Evolutionary conservation across 768 basidiomycete genomes (phyloP).

Genomic region (Suillus alpinus): DNA sequence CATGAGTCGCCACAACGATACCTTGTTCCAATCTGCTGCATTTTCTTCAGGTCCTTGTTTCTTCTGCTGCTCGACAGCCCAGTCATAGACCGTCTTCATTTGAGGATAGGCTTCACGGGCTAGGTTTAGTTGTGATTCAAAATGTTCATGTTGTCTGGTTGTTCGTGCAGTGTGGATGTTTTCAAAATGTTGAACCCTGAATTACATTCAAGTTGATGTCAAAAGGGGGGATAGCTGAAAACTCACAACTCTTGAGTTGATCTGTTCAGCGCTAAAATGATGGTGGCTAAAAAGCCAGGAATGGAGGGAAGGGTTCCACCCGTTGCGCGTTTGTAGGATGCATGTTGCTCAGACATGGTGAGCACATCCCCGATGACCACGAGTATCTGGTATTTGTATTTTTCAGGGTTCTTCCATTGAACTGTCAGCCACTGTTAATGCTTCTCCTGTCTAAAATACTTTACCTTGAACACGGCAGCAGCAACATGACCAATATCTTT

Average conservation of each 20-base stretch:
- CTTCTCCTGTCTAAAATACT: background rate
- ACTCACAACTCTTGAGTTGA: constrained; percentile 31
- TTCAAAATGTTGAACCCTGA: constrained; percentile 28
- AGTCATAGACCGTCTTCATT: constrained; percentile 27
- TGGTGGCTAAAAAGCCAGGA: constrained; percentile 24
- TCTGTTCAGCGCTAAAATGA: constrained; percentile 27
- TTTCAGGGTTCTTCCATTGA: constrained; percentile 24
- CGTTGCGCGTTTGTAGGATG: constrained; percentile 26
- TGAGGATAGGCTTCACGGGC: constrained; percentile 22
- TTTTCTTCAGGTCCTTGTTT: background rate
- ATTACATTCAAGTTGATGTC: background rate
- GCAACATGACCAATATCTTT: constrained; percentile 37
- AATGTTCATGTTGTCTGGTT: constrained; percentile 18
- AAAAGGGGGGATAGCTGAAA: background rate
- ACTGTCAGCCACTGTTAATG: background rate
- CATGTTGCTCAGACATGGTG: constrained; percentile 27
- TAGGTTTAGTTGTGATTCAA: constrained; percentile 19
- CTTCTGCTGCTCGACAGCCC: constrained; percentile 20
- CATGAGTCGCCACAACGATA: constrained; percentile 20
- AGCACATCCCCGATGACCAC: constrained; percentile 28
- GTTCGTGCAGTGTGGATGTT: constrained; percentile 19
- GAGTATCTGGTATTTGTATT: constrained; percentile 21
- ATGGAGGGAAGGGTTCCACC: constrained; percentile 28
- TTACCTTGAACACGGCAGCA: constrained; percentile 31
- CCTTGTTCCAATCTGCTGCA: constrained; percentile 24